These are phyloP conservation scores for Marchantia paleacea DNA, from an alignment of 225 moss, liverwort and hornwort species.

Conservation along the genomic window DNA sequence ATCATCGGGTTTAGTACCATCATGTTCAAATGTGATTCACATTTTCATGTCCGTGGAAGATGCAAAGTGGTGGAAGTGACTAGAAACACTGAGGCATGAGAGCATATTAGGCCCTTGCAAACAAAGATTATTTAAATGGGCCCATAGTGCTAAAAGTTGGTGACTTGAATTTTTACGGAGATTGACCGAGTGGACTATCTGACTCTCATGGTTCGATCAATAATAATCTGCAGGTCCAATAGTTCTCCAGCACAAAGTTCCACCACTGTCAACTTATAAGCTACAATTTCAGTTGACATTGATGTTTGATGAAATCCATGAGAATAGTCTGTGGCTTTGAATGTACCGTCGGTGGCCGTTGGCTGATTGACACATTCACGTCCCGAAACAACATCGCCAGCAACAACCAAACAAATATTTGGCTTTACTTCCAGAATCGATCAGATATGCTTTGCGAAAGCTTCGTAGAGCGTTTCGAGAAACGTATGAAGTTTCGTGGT, in stretches of 20 bases:
- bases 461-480: slow-evolving; percentile 8
- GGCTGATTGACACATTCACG: neutral
- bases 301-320: neutral
- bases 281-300: neutral
- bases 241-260: neutral
- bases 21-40: no score
- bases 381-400: neutral
- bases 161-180: neutral
- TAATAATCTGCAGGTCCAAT: neutral
- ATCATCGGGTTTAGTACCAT: no score
- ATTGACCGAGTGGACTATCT: neutral
- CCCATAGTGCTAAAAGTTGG: neutral
- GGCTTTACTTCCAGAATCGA: neutral
- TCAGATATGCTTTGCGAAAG: neutral
- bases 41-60: no score
- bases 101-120: neutral
- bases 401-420: neutral
- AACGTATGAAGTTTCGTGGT: neutral
- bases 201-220: neutral
- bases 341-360: neutral
- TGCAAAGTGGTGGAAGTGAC: no score
- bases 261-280: neutral
- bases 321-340: neutral
- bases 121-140: neutral
- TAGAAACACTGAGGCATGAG: no score